A percentile compares a stretch with the other conserved stretches of the same genome.
Conservation (phyloP, 805 yeast species). For the Yamadazyma kitorensis region DNA sequence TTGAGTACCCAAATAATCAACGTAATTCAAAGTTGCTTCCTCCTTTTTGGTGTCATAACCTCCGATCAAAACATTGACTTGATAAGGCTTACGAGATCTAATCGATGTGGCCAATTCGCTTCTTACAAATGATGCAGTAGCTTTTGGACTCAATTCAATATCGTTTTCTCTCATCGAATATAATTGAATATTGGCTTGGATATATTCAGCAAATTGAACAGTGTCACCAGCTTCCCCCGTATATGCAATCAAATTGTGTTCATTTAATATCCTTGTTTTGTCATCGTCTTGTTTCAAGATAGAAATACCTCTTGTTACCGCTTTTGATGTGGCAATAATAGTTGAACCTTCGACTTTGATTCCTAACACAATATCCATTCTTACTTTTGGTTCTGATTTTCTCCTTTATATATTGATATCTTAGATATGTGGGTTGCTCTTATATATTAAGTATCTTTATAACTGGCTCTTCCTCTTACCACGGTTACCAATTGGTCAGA, state of each 20-base stretch:
- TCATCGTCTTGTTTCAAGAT: constrained; percentile 42
- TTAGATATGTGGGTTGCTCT: no score
- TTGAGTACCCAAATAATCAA: constrained; percentile 91
- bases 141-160: constrained; percentile 76
- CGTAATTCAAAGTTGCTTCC: constrained; percentile 74
- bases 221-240: constrained; percentile 98
- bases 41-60: constrained; percentile 66
- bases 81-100: constrained; percentile 89
- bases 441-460: no score
- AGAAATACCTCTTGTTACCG: constrained; percentile 68
- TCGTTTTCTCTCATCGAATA: constrained; percentile 80
- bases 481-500: no score
- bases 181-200: constrained; percentile 88
- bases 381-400: background rate
- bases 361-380: constrained; percentile 90
- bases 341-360: constrained; percentile 79
- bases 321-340: constrained; percentile 90
- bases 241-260: constrained; percentile 78
- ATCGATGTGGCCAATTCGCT: constrained; percentile 82
- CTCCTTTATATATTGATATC: background rate
- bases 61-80: constrained; percentile 86
- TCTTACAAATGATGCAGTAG: constrained; percentile 86
- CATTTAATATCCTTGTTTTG: constrained; percentile 58
- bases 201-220: constrained; percentile 89
- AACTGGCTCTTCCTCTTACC: no score